Evolutionary conservation across 2,329 filamentous ascomycete genomes (phyloP), one percentile per base, ranked within the genome.

Genomic region (Alternaria conjuncta): DNA sequence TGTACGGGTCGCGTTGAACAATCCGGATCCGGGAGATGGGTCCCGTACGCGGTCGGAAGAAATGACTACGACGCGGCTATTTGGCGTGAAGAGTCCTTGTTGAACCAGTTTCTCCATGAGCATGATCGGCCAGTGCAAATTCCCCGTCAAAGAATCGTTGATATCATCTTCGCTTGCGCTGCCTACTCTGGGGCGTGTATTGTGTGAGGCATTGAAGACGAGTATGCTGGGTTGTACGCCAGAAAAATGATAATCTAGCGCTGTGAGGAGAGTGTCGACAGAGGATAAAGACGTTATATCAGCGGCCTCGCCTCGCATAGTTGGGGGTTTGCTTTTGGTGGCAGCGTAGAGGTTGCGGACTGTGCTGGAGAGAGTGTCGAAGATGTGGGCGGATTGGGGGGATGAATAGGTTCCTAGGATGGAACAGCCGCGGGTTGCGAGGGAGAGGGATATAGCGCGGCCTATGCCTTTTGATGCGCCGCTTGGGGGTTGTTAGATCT

Each of bases 401-500:
- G 71, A 68, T 6, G 75, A 72, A 61, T 74, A 78, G 25, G 75
- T 78, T 25, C 75, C 75, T 18, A 78, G 57, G 57, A 78, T 66
- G 32, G 73, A 75, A 61, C 65, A 67, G 25, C 75, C 75, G 44
- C 75, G 74, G 41, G 66, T 68, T 13, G 74, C 66, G 32, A 78
- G 73, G 21, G 73, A 61, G 49, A 77, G 70, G 53, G 72, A 67
- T 15, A 75, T 76, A 43, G 74, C 71, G 15, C 74, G 70, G 45
- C 74, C 74, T 28, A 75, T 77, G 55, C 74, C 75, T 67, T 71
- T 71, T 9, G 68, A 71, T 54, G 73, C 75, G 15, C 73, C 74
- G 13, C 72, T 76, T 61, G 11, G 13, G 28, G 7, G 2, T 44
- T 28, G 44, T 57, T 20, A 57, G 54, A 20, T 25, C 3, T 18